phyloP scores from a whole-genome alignment of 208 protist genomes.

The Wallacemonas collosoma region DNA sequence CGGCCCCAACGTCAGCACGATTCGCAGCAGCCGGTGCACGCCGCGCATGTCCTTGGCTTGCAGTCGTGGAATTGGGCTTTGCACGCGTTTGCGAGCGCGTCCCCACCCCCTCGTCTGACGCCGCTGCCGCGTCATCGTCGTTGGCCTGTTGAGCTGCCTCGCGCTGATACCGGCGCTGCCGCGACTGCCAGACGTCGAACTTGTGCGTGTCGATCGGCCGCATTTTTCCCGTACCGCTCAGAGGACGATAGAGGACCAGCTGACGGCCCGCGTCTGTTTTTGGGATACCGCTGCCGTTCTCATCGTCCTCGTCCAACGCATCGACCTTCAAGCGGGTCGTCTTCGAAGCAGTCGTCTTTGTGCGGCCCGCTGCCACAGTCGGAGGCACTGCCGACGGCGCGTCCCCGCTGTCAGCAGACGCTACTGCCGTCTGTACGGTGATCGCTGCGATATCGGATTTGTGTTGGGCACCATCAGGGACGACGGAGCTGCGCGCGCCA shows the following conservation, averaged over 20 bases:
- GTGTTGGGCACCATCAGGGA: too few species aligned
- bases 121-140: background rate
- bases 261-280: slow-evolving; percentile 6
- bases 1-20: background rate
- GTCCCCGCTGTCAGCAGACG: too few species aligned
- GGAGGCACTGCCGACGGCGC: background rate
- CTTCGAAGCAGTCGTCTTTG: too few species aligned
- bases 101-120: too few species aligned
- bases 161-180: background rate
- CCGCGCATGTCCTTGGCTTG: too few species aligned
- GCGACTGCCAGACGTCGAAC: slow-evolving; percentile 11
- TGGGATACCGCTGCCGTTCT: background rate
- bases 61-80: too few species aligned
- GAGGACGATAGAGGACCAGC: slow-evolving; percentile 18
- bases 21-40: background rate
- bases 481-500: too few species aligned
- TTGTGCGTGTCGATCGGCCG: slow-evolving; percentile 25
- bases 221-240: slow-evolving; percentile 2
- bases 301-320: background rate
- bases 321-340: too few species aligned
- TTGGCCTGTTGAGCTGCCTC: background rate
- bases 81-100: too few species aligned
- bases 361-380: background rate
- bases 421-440: too few species aligned
- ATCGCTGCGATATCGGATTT: too few species aligned